These are phyloP conservation scores for Neofusicoccum laricinum DNA, from an alignment of 2,329 filamentous ascomycete species.

Conservation along the genomic window DNA sequence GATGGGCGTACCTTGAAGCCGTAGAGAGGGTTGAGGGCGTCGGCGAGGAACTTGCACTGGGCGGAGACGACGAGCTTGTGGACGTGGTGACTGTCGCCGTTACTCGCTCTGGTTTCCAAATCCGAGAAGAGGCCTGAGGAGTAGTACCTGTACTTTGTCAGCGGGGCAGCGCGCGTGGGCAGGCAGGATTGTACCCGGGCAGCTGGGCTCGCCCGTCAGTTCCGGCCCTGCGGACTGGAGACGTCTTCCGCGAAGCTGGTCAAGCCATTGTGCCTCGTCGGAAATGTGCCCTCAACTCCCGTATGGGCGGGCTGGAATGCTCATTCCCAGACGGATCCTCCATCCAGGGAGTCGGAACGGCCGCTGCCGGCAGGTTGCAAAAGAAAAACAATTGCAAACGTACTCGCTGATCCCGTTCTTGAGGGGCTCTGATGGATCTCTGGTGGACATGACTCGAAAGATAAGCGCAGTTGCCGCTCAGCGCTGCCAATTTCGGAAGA, in stretches of 20 bases:
- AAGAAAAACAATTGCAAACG: background rate
- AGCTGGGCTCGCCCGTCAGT: too few species aligned
- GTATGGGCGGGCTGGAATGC: too few species aligned
- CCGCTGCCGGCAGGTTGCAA: too few species aligned
- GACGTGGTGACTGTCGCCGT: background rate
- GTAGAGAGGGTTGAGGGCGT: background rate
- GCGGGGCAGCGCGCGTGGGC: too few species aligned
- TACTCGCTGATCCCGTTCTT: background rate
- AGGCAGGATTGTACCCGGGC: too few species aligned
- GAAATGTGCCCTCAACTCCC: too few species aligned
- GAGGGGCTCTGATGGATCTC: background rate
- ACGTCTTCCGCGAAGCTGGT: too few species aligned
- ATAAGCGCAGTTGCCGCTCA: background rate
- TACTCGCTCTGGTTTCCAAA: background rate
- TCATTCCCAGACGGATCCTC: too few species aligned
- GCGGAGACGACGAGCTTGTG: slow-evolving; percentile 11
- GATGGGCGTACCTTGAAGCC: background rate
- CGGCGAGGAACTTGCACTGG: slow-evolving; percentile 3
- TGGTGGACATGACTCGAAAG: background rate
- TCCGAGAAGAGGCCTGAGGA: background rate
- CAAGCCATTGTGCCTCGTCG: too few species aligned
- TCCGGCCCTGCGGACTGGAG: too few species aligned
- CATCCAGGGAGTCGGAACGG: too few species aligned
- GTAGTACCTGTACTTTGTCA: background rate
- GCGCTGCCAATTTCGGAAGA: background rate